A percentile compares a stretch with the other conserved stretches of the same genome.
These are phyloP conservation scores for Termitomyces heimii DNA, from an alignment of 768 basidiomycete species.

Conservation along the genomic window DNA sequence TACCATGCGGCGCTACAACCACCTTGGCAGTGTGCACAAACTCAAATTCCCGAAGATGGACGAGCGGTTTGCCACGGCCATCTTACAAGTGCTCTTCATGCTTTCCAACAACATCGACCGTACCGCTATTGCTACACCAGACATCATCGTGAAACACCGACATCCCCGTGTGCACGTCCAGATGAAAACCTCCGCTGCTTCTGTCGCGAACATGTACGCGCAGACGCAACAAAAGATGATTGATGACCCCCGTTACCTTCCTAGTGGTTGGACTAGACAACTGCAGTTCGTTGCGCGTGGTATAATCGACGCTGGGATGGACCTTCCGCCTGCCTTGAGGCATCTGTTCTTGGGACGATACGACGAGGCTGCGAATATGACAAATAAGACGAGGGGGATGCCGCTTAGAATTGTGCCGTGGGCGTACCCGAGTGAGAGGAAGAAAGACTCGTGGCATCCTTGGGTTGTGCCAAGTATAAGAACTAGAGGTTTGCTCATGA, in stretches of 20 bases:
- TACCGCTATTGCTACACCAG: neutral
- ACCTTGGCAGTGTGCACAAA: neutral
- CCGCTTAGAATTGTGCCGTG: constrained; percentile 9
- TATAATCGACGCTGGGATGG: constrained; percentile 12
- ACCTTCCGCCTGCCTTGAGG: constrained; percentile 13
- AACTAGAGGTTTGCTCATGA: constrained; percentile 4
- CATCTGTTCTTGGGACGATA: constrained; percentile 15
- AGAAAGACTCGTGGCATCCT: neutral
- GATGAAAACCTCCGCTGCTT: neutral
- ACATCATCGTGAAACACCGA: neutral
- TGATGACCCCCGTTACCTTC: neutral
- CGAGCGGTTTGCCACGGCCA: constrained; percentile 63
- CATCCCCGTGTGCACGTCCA: neutral
- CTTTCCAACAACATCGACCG: neutral
- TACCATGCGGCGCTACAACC: neutral
- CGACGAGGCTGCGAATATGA: constrained; percentile 6
- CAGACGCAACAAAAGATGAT: neutral
- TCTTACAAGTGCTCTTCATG: constrained; percentile 36
- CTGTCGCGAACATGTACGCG: neutral
- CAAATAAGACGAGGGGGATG: neutral
- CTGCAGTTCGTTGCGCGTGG: constrained; percentile 14
- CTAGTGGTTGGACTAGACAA: constrained; percentile 8
- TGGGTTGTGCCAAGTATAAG: constrained; percentile 10
- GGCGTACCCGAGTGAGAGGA: constrained; percentile 2
- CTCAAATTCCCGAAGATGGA: constrained; percentile 41